Evolutionary conservation across 371 early-diverging fungal species (phyloP).

Genomic region (Mycotypha africana): DNA sequence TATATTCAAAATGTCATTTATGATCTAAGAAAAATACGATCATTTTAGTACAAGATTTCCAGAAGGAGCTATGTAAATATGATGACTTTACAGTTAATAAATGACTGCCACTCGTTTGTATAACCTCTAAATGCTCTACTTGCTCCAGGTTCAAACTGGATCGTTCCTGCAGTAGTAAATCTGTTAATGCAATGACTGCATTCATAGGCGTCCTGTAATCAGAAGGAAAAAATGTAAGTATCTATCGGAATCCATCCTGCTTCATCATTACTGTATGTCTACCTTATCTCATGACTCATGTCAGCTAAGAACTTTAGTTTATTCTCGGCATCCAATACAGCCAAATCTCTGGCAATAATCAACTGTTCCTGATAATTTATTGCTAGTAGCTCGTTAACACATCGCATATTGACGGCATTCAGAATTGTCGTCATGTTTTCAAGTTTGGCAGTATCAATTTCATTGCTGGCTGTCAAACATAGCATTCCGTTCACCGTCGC

Average conservation of each 20-base stretch:
- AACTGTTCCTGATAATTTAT: slow-evolving; percentile 37
- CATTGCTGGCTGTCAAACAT: slow-evolving; percentile 5
- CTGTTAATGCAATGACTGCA: slow-evolving; percentile 57
- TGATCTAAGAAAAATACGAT: slow-evolving; percentile 39
- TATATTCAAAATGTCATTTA: slow-evolving; percentile 57
- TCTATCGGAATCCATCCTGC: too few relatives aligned
- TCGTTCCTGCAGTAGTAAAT: slow-evolving; percentile 48
- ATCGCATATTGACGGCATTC: slow-evolving; percentile 28
- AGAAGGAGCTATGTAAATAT: background rate
- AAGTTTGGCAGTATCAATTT: slow-evolving; percentile 2
- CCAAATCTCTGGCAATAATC: slow-evolving; percentile 43
- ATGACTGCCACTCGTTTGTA: slow-evolving; percentile 58
- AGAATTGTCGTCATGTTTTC: slow-evolving; percentile 13
- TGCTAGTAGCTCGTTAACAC: slow-evolving; percentile 43
- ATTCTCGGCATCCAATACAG: slow-evolving; percentile 51
- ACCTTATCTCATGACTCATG: slow-evolving; percentile 52
- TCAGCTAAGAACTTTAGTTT: slow-evolving; percentile 59
- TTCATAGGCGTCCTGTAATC: slow-evolving; percentile 51
- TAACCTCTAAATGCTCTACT: slow-evolving; percentile 51
- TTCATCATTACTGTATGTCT: background rate
- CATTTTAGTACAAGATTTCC: too few relatives aligned
- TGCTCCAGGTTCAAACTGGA: slow-evolving; percentile 46
- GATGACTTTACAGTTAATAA: slow-evolving; percentile 42
- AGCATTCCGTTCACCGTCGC: slow-evolving; percentile 13
- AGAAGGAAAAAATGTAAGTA: background rate